phyloP scores from a whole-genome alignment of 352 stramenopile genomes.

The Elongisporangium undulatum region DNA sequence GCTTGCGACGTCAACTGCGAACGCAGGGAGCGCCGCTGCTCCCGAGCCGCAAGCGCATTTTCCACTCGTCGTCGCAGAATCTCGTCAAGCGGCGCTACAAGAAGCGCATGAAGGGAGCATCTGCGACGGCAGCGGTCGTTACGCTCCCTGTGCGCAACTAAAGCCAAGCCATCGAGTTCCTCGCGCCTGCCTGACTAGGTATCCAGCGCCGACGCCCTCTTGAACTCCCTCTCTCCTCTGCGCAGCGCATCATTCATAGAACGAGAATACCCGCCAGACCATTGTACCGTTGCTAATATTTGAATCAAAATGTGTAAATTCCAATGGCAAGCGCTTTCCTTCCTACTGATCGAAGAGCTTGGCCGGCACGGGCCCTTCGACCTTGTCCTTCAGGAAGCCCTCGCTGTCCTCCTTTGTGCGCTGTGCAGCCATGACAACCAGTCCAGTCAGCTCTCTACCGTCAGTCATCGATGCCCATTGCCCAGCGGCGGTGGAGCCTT shows the following conservation, averaged over 20 bases:
- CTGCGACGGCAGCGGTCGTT: neutral
- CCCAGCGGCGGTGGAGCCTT: no score
- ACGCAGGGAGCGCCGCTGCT: slow-evolving; percentile 30
- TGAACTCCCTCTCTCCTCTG: no score
- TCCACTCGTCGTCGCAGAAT: slow-evolving; percentile 27
- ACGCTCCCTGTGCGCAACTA: neutral
- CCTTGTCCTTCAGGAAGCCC: slow-evolving; percentile 73
- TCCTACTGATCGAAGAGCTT: slow-evolving; percentile 60
- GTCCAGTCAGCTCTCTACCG: slow-evolving; percentile 4
- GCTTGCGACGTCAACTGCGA: slow-evolving; percentile 30
- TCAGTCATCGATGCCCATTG: no score
- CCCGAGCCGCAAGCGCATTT: slow-evolving; percentile 65
- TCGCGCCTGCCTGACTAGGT: no score
- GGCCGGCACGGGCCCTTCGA: slow-evolving; percentile 66
- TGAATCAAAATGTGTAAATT: no score
- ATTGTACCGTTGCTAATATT: no score
- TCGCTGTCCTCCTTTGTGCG: slow-evolving; percentile 80
- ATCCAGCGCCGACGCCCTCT: no score
- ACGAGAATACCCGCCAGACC: neutral
- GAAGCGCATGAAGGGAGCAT: slow-evolving; percentile 28
- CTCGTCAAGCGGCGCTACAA: slow-evolving; percentile 41
- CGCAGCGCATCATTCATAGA: slow-evolving; percentile 1
- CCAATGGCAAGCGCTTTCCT: neutral
- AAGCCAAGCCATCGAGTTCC: no score
- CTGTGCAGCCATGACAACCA: slow-evolving; percentile 27